A percentile compares a stretch with the other conserved stretches of the same genome.
Evolutionary conservation across 2,329 filamentous ascomycete genomes (phyloP).

Genomic region (Fusarium musae): DNA sequence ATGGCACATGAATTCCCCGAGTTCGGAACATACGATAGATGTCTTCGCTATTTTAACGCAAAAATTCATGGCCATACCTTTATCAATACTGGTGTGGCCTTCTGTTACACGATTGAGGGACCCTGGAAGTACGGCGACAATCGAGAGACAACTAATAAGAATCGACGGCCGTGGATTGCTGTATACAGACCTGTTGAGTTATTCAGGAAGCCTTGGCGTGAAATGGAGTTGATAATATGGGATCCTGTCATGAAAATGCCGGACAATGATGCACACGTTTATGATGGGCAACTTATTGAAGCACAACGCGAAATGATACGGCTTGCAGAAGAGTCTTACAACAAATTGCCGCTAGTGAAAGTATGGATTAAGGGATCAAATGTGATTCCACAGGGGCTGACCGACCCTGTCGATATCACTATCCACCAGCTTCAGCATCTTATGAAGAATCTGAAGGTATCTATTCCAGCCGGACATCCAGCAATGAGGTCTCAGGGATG

Average conservation of each 20-base stretch:
- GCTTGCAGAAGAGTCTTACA: conserved; percentile 45
- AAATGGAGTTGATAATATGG: conserved; percentile 66
- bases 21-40: conserved; percentile 40
- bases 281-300: conserved; percentile 53
- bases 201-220: conserved; percentile 46
- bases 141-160: conserved; percentile 28
- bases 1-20: conserved; percentile 43
- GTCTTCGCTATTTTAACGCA: conserved; percentile 28
- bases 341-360: conserved; percentile 47
- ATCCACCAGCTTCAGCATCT: conserved; percentile 51
- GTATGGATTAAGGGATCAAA: conserved; percentile 60
- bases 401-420: conserved; percentile 56
- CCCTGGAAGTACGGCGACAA: conserved; percentile 47
- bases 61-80: conserved; percentile 16
- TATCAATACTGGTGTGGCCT: conserved; percentile 47
- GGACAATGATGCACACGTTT: conserved; percentile 21
- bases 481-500: conserved; percentile 52
- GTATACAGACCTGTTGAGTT: conserved; percentile 58
- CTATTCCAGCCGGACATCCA: conserved; percentile 50
- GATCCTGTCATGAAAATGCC: conserved; percentile 53
- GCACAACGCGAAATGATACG: conserved; percentile 60
- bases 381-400: conserved; percentile 28
- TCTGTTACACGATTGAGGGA: conserved; percentile 63
- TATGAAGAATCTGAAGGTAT: conserved; percentile 46
- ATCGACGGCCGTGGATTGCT: conserved; percentile 63